These are phyloP conservation scores for Leccinum longicurvipes DNA, from an alignment of 768 basidiomycete genomes.

Conservation along the genomic window DNA sequence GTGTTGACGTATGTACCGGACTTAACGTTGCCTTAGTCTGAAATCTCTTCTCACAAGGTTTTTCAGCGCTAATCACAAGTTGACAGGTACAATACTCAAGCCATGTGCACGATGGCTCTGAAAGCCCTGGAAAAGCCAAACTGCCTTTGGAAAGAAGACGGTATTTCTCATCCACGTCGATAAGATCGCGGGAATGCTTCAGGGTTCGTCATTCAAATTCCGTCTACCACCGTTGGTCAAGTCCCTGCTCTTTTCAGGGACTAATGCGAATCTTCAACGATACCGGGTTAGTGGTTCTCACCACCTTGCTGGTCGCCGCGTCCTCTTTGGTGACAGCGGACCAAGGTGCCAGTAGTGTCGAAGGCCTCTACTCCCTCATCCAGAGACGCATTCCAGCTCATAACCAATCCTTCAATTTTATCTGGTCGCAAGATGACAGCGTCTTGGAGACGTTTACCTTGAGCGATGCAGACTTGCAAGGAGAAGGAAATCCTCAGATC, in stretches of 20 bases:
- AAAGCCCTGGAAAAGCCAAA: no score
- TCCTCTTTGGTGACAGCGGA: no score
- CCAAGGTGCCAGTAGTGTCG: background rate
- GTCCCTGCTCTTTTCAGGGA: background rate
- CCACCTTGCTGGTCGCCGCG: background rate
- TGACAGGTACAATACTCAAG: no score
- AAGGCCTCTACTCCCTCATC: background rate
- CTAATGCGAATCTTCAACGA: background rate
- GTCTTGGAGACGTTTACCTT: background rate
- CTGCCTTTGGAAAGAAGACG: no score
- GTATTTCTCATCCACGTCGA: background rate
- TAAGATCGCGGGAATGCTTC: background rate
- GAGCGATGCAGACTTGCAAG: slow-evolving; percentile 9
- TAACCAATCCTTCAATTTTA: background rate
- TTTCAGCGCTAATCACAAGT: no score
- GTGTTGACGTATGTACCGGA: no score
- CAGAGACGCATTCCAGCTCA: background rate
- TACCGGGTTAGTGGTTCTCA: background rate
- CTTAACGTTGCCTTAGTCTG: no score
- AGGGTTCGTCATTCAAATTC: background rate
- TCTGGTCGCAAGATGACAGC: background rate
- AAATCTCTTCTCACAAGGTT: no score
- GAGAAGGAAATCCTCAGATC: slow-evolving; percentile 16
- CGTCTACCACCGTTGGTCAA: background rate
- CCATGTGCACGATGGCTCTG: no score